These are phyloP conservation scores for Auricularia auricula-judae DNA, from an alignment of 768 basidiomycete species.

Conservation along the genomic window DNA sequence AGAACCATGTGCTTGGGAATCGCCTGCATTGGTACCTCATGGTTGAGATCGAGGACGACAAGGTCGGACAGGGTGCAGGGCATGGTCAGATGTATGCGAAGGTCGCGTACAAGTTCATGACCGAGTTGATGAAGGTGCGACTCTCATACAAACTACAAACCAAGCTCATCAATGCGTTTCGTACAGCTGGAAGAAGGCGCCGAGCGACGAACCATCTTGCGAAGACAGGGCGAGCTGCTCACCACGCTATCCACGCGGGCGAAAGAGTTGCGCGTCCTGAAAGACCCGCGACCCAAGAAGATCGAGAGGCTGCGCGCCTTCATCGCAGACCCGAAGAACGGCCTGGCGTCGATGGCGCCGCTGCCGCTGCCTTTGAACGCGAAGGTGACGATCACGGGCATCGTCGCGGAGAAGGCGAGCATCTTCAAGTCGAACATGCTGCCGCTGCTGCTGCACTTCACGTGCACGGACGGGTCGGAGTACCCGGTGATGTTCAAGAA, in stretches of 20 bases:
- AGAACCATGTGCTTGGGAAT: constrained; percentile 79
- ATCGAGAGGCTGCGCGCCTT: constrained; percentile 88
- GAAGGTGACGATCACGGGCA: constrained; percentile 71
- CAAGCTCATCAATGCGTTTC: neutral
- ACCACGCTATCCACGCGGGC: constrained; percentile 79
- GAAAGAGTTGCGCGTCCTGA: constrained; percentile 75
- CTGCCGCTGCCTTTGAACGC: constrained; percentile 89
- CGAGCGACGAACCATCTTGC: constrained; percentile 77
- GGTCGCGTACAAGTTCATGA: constrained; percentile 85
- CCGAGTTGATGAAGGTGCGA: constrained; percentile 72
- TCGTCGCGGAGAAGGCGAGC: constrained; percentile 83
- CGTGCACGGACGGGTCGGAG: constrained; percentile 71
- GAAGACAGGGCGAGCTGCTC: constrained; percentile 84
- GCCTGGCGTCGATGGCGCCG: constrained; percentile 60
- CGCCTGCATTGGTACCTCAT: constrained; percentile 95
- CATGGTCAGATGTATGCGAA: constrained; percentile 90
- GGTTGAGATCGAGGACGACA: constrained; percentile 90
- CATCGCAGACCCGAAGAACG: constrained; percentile 77
- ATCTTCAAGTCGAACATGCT: constrained; percentile 97
- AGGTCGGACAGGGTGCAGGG: constrained; percentile 20
- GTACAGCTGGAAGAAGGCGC: constrained; percentile 58
- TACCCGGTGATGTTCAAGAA: constrained; percentile 98
- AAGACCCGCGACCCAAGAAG: constrained; percentile 92
- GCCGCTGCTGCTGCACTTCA: constrained; percentile 84
- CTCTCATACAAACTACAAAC: too few species aligned